Evolutionary conservation across 2,329 filamentous ascomycete species (phyloP), one percentile per base, ranked within the genome.

Genomic region (Diaporthe sp.): DNA sequence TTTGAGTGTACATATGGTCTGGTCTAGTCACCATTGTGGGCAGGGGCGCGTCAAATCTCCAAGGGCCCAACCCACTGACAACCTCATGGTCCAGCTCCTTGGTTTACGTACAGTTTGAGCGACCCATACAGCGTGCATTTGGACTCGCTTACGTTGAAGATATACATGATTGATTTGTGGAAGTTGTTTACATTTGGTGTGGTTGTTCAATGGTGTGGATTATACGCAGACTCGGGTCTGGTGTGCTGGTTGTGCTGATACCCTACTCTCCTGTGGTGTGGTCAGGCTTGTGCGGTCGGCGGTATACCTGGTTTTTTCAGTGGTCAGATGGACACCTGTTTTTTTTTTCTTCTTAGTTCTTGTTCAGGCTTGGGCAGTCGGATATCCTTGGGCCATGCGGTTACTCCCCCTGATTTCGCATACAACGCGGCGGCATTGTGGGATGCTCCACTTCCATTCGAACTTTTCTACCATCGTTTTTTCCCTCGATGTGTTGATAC

Each of bases 261-360:
- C 75, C 75, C 75, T 75, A 53, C 74, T 70, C 61, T 72, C 34
- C 22, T 55, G 57, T 73, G 49, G 42, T 44, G 53, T 58, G 53
- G 42, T 61, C 58, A 34, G 67, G 44, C 70, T 63, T 73, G 60
- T 72, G 70, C 51, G 22, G 37, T 55, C 55, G 75, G 42, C 70
- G 51, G 74, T 53, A 75, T 72, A 75, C 65, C 65, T 71, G 67
- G 60, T 78, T 80, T 77, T 79, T 76, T 77, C 63, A 37, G 28
- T 68, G 34, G 49, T 31, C 51, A 51, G 53, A 53, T 49, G 61
- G 71, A n/a, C 37, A 57, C 8, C 1, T 31, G n/a, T 28, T 75
- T 25, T n/a, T n/a, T n/a, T 31, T 22, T 61, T 58, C 68, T 57
- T 57, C 71, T 75, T 77, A 51, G 34, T 74, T 51, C 76, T 68